Conservation (phyloP, 768 basidiomycete species). For the Tylopilus sp. region DNA sequence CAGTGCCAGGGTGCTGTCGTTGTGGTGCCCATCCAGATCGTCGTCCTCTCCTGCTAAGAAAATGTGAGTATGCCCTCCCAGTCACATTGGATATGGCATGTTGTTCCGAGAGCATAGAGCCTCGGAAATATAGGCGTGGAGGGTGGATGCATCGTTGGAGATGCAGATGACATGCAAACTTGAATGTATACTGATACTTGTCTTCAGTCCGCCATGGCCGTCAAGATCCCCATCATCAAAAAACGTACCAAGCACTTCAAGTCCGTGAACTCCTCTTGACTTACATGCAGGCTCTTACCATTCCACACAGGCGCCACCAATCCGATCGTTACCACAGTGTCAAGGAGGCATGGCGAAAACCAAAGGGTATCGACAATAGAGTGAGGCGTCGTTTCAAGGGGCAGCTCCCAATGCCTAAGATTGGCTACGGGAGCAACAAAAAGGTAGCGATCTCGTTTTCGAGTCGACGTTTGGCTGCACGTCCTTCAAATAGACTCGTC, state of each 20-base stretch:
- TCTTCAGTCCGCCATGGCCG: conserved; percentile 39
- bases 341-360: conserved; percentile 99
- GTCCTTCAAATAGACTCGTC: conserved; percentile 62
- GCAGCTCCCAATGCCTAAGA: conserved; percentile 92
- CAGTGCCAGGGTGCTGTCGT: neutral
- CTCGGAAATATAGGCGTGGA: neutral
- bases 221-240: conserved; percentile 78
- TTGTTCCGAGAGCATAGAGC: neutral
- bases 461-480: conserved; percentile 2
- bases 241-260: conserved; percentile 98
- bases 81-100: neutral
- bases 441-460: conserved; percentile 51
- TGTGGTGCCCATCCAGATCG: conserved; percentile 26
- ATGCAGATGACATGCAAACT: conserved; percentile 19
- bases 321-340: conserved; percentile 96
- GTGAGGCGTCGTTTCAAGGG: conserved; percentile 95
- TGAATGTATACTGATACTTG: conserved; percentile 13
- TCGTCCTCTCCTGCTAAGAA: conserved; percentile 46
- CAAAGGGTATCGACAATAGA: conserved; percentile 99
- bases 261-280: conserved; percentile 43
- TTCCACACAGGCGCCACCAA: conserved; percentile 82
- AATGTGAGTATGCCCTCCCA: conserved; percentile 43
- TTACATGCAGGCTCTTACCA: conserved; percentile 12
- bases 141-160: conserved; percentile 23
- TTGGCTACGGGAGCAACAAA: conserved; percentile 76